Evolutionary conservation across 805 yeast species (phyloP).

Genomic region (Naumovozyma dairenensis): DNA sequence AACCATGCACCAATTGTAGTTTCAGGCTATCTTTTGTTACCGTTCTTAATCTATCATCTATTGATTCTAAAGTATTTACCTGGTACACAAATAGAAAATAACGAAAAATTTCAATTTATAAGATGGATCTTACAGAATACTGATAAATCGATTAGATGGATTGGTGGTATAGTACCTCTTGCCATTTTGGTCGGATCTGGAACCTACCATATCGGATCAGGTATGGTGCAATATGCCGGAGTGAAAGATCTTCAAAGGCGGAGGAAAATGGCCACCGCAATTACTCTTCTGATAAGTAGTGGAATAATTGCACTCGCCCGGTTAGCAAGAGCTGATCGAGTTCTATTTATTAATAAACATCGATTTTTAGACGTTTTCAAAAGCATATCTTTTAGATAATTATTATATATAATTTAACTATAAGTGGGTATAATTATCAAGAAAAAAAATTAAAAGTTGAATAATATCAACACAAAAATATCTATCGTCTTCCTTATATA

Average conservation of each 20-base stretch:
- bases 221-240: slow-evolving; percentile 14
- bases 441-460: no score
- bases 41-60: slow-evolving; percentile 15
- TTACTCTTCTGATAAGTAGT: slow-evolving; percentile 6
- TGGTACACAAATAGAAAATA: slow-evolving; percentile 4
- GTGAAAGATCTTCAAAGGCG: slow-evolving; percentile 10
- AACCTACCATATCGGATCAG: slow-evolving; percentile 19
- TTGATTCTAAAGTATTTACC: slow-evolving; percentile 16
- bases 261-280: slow-evolving; percentile 13
- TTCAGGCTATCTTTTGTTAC: slow-evolving; percentile 16
- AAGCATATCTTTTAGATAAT: not conserved
- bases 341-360: not conserved
- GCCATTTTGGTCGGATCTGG: slow-evolving; percentile 14
- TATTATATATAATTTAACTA: not conserved
- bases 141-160: slow-evolving; percentile 11
- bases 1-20: slow-evolving; percentile 15
- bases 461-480: no score
- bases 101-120: slow-evolving; percentile 14
- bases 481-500: no score
- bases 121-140: slow-evolving; percentile 19
- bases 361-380: not conserved
- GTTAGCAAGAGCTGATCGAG: slow-evolving; percentile 3
- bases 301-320: slow-evolving; percentile 16
- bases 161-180: slow-evolving; percentile 18
- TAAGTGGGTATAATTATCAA: not conserved